Base-by-base conservation (phyloP, 1,139 yeast genomes). In the Zhuliangozyma parablackwelliae region DNA sequence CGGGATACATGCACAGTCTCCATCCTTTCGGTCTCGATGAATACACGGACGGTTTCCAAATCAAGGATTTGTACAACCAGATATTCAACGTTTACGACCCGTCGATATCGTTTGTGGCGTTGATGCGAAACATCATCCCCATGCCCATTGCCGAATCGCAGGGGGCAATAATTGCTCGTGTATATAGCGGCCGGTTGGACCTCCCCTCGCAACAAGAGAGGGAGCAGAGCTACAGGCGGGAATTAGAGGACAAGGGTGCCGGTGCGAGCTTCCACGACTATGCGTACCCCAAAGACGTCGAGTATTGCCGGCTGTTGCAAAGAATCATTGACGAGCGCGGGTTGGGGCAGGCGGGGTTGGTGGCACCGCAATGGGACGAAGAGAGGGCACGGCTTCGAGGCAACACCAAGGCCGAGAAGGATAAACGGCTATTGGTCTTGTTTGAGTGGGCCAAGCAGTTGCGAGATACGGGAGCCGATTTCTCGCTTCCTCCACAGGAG, bases 121-220 rank as follows among this genome's bases (percentile, higher is more conserved):
- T 73, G 26, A 58, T 64, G 28, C 68, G 67, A 41, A 57, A 62
- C 33, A 61, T 71, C 16, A 59, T 69, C 24, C 79, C 79, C 13
- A 65, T 72, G 58, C 74, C 78, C 23, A 55, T 69, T 26, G 60
- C 72, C 5, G 78, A 73, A 51, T 63, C 68, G 13, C 78, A 73
- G 49, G 69, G 64, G 6, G 65, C 69, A 25, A 51, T 67, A n/a
- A 56, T 69, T 30, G 65, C 77, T 5, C 56, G 77, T 32, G 64
- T 60, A 3, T 56, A 59, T 36, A 59, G 69, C 27, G 77, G 77
- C 6, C 56, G 73, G 35, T 44, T 63, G 9, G 32, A 40, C 8
- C 51, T 72, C 25, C 78, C 78, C 1, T 34, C 56, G 4, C 34
- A 44, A 12, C 49, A 51, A 26, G 63, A 55, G 20, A 72, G 70